phyloP scores from a whole-genome alignment of 257 asterid genomes.

The Paulownia fortunei region DNA sequence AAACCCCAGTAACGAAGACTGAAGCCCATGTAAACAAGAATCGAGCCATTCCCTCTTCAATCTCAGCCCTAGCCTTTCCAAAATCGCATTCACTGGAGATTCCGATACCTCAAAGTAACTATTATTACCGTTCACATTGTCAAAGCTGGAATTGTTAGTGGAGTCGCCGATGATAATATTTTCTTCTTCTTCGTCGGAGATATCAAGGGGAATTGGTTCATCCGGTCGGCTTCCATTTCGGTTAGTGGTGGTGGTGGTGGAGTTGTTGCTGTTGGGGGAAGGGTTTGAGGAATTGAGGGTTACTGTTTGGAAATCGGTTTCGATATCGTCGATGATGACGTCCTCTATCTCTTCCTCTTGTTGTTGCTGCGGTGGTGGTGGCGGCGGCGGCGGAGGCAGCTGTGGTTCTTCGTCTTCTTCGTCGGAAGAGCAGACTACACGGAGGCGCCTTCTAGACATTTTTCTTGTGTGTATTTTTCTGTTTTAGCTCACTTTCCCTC shows the following conservation, averaged over 20 bases:
- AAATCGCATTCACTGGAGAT: constrained; percentile 51
- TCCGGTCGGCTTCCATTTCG: constrained; percentile 10
- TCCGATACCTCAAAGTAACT: constrained; percentile 37
- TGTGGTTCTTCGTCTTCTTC: constrained; percentile 57
- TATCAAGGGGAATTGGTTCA: constrained; percentile 54
- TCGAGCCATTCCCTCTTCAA: constrained; percentile 76
- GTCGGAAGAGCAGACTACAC: constrained; percentile 60
- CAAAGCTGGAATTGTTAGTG: constrained; percentile 22
- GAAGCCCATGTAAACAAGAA: constrained; percentile 65
- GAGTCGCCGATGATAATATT: not conserved
- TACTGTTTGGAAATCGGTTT: constrained; percentile 64
- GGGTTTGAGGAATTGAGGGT: constrained; percentile 62
- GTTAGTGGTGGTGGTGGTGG: constrained; percentile 21
- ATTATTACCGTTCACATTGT: not conserved
- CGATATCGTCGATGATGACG: constrained; percentile 46
- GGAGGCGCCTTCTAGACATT: constrained; percentile 72
- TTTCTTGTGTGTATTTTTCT: not conserved
- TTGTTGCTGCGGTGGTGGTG: constrained; percentile 26
- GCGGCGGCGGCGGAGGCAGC: constrained; percentile 37
- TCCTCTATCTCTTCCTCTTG: constrained; percentile 43
- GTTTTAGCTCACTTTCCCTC: constrained; percentile 46
- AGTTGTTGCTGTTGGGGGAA: constrained; percentile 42
- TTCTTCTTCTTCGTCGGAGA: constrained; percentile 58
- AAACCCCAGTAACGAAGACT: constrained; percentile 53
- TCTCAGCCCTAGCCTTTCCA: constrained; percentile 65